Percentiles rank a stretch among this genome's conserved stretches.
phyloP scores from a whole-genome alignment of 148 eudicot genomes.

The Silene latifolia region DNA sequence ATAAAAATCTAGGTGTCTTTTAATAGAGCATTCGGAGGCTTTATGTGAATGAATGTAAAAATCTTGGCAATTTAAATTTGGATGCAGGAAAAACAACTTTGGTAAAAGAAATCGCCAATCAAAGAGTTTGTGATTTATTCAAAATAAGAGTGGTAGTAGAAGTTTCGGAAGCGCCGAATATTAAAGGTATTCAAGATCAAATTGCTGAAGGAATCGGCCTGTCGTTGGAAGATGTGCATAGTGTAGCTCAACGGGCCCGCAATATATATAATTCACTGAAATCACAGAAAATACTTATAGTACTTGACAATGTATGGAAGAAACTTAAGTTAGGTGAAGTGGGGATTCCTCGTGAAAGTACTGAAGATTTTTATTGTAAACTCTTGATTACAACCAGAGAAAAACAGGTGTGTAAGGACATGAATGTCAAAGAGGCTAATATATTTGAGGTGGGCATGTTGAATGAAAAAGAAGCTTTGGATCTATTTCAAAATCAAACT shows the following conservation, averaged over 20 bases:
- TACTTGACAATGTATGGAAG: not conserved
- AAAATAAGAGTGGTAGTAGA: not conserved
- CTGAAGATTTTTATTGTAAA: too few species aligned
- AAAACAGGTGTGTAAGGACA: not conserved
- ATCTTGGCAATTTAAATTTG: too few species aligned
- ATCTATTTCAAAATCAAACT: not conserved
- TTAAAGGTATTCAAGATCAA: conserved; percentile 13
- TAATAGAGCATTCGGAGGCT: too few species aligned
- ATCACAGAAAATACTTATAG: not conserved
- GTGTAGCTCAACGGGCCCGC: not conserved
- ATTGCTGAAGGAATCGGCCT: not conserved
- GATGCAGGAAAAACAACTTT: too few species aligned
- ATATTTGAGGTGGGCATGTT: not conserved
- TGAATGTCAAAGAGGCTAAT: not conserved
- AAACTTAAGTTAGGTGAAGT: not conserved
- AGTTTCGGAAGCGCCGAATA: conserved; percentile 16
- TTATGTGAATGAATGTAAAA: too few species aligned
- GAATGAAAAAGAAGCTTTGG: not conserved
- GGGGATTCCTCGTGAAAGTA: too few species aligned
- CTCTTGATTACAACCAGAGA: too few species aligned
- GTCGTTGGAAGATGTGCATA: not conserved
- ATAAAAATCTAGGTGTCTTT: too few species aligned
- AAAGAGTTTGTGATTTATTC: not conserved
- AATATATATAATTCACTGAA: not conserved
- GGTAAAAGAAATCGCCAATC: conserved; percentile 6